These are phyloP conservation scores for Yarrowia deformans DNA, from an alignment of 805 yeast genomes.

Conservation along the genomic window DNA sequence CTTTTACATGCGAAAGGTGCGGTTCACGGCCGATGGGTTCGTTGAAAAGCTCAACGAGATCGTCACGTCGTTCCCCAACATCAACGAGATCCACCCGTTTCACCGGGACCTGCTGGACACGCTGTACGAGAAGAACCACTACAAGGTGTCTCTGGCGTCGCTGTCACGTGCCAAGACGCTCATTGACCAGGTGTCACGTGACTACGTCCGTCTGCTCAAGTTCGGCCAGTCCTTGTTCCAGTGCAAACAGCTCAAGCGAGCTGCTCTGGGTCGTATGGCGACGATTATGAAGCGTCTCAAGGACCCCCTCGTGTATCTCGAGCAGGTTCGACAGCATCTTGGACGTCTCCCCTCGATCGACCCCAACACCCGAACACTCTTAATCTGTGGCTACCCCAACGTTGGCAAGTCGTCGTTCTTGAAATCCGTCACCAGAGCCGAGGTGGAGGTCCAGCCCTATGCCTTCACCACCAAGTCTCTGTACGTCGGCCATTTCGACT, in stretches of 20 bases:
- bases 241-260: slow-evolving; percentile 98
- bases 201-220: slow-evolving; percentile 90
- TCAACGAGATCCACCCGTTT: slow-evolving; percentile 97
- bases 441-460: slow-evolving; percentile 98
- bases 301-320: slow-evolving; percentile 91
- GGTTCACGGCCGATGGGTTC: slow-evolving; percentile 95
- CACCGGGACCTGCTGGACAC: slow-evolving; percentile 98
- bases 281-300: slow-evolving; percentile 94
- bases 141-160: slow-evolving; percentile 95
- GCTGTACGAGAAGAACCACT: slow-evolving; percentile 95
- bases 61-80: slow-evolving; percentile 89
- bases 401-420: slow-evolving; percentile 98
- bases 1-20: slow-evolving; percentile 97
- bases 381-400: slow-evolving; percentile 98
- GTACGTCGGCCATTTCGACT: slow-evolving; percentile 98
- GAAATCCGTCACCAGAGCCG: slow-evolving; percentile 93
- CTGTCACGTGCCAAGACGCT: slow-evolving; percentile 91
- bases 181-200: slow-evolving; percentile 95
- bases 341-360: slow-evolving; percentile 98
- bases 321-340: slow-evolving; percentile 98
- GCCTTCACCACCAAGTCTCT: slow-evolving; percentile 98
- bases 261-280: slow-evolving; percentile 99
- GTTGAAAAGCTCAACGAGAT: slow-evolving; percentile 89
- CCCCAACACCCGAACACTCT: slow-evolving; percentile 96
- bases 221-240: slow-evolving; percentile 98